Evolutionary conservation across 129 eudicot genomes (phyloP), one percentile per base, ranked within the genome.

Genomic region (Scalesia atractyloides): DNA sequence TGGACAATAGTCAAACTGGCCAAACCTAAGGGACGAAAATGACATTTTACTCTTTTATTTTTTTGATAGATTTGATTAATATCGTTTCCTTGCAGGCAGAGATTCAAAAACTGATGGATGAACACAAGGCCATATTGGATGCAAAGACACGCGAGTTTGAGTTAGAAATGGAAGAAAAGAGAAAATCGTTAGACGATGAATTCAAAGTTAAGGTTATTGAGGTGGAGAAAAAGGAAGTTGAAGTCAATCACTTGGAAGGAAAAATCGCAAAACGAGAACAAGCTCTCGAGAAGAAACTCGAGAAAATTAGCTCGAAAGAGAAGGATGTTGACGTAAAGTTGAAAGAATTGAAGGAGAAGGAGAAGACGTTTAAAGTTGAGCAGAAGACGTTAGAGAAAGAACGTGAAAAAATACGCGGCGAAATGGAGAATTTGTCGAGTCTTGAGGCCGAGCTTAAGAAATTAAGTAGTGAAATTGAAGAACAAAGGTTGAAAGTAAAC

Each of bases 31-130:
- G 34, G 34, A 30, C 34, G 34, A 30, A 30, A 30, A 1, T 30
- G 34, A 4, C 34, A 30, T 30, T 30, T 30, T 30, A 30, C 34
- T 30, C 34, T 30, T 30, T 41, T 41, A 2, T 20, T 7, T 5
- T 73, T 41, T 62, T 19, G 4, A 5, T 30, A 47, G 22, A 62
- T 63, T 46, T 62, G 13, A 73, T 52, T 53, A 64, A 47, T 62
- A 52, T 53, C 19, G 47, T 73, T 70, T 43, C 19, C 14, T 54
- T 83, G 80, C 87, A 95, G 99, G 76, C 46, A 73, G 99, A 82
- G 83, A 64, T 95, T 80, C 90, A 91, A 85, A 91, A 91, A 74
- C 91, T 88, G 75, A 36, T 84, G 88, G 96, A 95, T 76, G 96
- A 95, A 68, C 99, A 95, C 80, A 80, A 88, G 59, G 72, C 73